Conservation (phyloP, 495 filamentous ascomycete genomes). For the Trichocladium uniseriatum region DNA sequence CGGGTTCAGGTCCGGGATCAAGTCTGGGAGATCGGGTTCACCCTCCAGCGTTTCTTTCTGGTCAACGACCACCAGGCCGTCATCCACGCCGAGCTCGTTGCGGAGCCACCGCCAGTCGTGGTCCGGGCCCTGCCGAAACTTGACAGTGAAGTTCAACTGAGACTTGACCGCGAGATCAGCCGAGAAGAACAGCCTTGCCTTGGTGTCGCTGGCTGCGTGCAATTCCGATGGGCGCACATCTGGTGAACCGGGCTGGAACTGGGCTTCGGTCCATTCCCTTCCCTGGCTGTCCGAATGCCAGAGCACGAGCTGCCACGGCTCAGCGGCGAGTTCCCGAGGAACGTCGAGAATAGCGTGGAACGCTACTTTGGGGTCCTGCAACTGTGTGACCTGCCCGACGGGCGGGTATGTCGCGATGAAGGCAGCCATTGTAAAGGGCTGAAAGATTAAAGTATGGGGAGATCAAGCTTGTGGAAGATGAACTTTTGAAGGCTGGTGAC, state of each 20-base stretch:
- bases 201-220: conserved; percentile 25
- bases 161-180: conserved; percentile 33
- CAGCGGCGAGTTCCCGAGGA: conserved; percentile 42
- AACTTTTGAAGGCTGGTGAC: no score
- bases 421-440: conserved; percentile 17
- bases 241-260: conserved; percentile 32
- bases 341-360: conserved; percentile 70
- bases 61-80: conserved; percentile 55
- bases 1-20: conserved; percentile 51
- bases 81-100: conserved; percentile 46
- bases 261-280: conserved; percentile 40
- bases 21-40: conserved; percentile 41
- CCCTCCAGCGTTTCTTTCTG: conserved; percentile 11
- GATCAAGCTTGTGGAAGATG: no score
- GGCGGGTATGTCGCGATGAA: conserved; percentile 49
- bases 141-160: conserved; percentile 61
- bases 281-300: conserved; percentile 54
- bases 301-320: conserved; percentile 62
- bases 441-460: not conserved
- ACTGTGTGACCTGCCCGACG: conserved; percentile 56
- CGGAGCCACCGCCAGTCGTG: conserved; percentile 69
- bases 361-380: conserved; percentile 40
- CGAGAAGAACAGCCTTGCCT: conserved; percentile 38
- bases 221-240: conserved; percentile 27
- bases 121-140: conserved; percentile 49